A percentile compares a stretch with the other conserved stretches of the same genome.
Conservation (phyloP, 2,329 filamentous ascomycete species). For the Rhynchosporium graminicola region DNA sequence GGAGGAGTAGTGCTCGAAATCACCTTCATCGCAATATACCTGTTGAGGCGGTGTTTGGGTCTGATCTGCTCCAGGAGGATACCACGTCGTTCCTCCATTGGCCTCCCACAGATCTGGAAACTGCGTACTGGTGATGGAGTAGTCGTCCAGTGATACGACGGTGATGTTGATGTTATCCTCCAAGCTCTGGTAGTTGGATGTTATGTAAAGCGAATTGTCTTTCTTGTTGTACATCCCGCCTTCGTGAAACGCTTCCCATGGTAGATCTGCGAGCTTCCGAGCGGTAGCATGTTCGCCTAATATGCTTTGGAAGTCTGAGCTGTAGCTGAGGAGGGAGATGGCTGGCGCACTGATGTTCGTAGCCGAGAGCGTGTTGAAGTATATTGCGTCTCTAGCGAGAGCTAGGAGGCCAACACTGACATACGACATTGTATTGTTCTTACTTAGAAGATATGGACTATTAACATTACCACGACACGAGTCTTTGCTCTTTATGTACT, state of each 20-base stretch:
- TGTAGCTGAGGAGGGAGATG: slow-evolving; percentile 15
- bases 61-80: slow-evolving; percentile 15
- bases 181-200: slow-evolving; percentile 12
- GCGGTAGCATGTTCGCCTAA: slow-evolving; percentile 13
- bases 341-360: slow-evolving; percentile 10
- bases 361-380: slow-evolving; percentile 11
- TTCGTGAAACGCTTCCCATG: slow-evolving; percentile 19
- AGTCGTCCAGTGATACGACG: slow-evolving; percentile 15
- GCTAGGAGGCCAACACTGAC: slow-evolving; percentile 15
- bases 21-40: slow-evolving; percentile 15
- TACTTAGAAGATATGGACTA: not conserved
- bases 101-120: slow-evolving; percentile 14
- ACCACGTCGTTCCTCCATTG: slow-evolving; percentile 14
- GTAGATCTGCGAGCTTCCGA: slow-evolving; percentile 16
- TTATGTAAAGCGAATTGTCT: slow-evolving; percentile 16
- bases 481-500: no score
- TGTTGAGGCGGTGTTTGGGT: slow-evolving; percentile 15
- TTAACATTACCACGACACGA: not conserved
- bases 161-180: slow-evolving; percentile 18
- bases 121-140: slow-evolving; percentile 14
- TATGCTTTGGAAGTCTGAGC: slow-evolving; percentile 2
- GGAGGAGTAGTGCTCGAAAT: slow-evolving; percentile 14
- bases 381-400: slow-evolving; percentile 17
- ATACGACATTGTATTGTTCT: slow-evolving; percentile 6
- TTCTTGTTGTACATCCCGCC: slow-evolving; percentile 18